Conservation (phyloP, 2,329 filamentous ascomycete genomes). For the Conoideocrella luteorostrata region DNA sequence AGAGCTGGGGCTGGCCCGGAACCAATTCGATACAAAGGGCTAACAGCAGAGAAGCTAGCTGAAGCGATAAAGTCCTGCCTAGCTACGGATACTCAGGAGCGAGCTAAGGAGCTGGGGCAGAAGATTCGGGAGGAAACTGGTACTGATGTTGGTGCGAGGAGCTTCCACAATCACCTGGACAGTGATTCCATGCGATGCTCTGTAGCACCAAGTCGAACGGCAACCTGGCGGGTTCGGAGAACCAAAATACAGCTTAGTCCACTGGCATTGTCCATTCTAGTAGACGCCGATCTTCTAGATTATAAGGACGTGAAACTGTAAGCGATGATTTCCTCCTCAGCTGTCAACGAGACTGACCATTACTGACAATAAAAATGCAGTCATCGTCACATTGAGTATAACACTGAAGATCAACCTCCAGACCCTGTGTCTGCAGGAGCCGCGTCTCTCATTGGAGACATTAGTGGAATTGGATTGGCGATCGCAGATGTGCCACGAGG, state of each 20-base stretch:
- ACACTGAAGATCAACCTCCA: conserved; percentile 69
- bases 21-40: conserved; percentile 61
- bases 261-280: conserved; percentile 64
- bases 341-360: neutral
- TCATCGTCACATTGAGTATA: conserved; percentile 57
- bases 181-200: conserved; percentile 62
- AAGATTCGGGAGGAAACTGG: conserved; percentile 63
- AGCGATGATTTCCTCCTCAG: conserved; percentile 21
- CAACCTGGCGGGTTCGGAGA: conserved; percentile 68
- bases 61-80: conserved; percentile 57
- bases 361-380: conserved; percentile 23
- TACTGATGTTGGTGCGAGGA: conserved; percentile 54
- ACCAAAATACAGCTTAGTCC: conserved; percentile 63
- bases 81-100: conserved; percentile 50
- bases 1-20: conserved; percentile 65
- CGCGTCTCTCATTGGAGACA: conserved; percentile 73
- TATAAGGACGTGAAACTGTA: conserved; percentile 69
- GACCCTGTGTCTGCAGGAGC: conserved; percentile 75
- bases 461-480: conserved; percentile 74
- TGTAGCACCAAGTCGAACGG: conserved; percentile 59
- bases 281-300: conserved; percentile 56
- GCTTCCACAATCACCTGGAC: conserved; percentile 66
- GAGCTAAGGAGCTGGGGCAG: conserved; percentile 51
- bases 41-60: conserved; percentile 61
- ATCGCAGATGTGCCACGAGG: conserved; percentile 65